A percentile compares a stretch with the other conserved stretches of the same genome.
Evolutionary conservation across 495 filamentous ascomycete genomes (phyloP).

Genomic region (Daldinia bambusicola): DNA sequence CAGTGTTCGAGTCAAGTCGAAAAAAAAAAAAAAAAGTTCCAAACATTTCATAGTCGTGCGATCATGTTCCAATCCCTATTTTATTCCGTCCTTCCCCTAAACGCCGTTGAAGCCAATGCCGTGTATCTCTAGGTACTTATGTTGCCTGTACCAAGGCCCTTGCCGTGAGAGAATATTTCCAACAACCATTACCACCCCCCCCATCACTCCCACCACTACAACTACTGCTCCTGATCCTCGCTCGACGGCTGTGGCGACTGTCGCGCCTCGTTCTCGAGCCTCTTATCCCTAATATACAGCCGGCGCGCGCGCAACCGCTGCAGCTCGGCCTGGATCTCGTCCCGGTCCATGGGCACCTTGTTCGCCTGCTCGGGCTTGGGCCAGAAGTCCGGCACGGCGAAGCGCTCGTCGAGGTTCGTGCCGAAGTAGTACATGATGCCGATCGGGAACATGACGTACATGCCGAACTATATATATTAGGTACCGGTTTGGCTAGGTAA

Average conservation of each 20-base stretch:
- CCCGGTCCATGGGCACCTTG: constrained; percentile 85
- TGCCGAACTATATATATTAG: constrained; percentile 76
- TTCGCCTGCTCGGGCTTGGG: constrained; percentile 86
- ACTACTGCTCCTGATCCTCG: constrained; percentile 35
- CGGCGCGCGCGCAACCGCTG: constrained; percentile 73
- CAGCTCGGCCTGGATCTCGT: constrained; percentile 84
- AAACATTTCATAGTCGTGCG: neutral
- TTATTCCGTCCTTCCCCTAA: constrained; percentile 13
- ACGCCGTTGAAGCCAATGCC: constrained; percentile 34
- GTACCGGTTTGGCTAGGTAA: neutral
- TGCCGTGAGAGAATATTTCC: too few species aligned
- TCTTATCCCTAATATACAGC: constrained; percentile 66
- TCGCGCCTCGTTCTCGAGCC: constrained; percentile 65
- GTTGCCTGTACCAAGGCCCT: neutral
- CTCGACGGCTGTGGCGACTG: constrained; percentile 50
- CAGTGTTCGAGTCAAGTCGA: neutral
- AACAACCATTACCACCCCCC: too few species aligned
- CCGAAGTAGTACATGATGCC: constrained; percentile 99
- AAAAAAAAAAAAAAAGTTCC: too few species aligned
- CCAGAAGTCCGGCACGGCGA: constrained; percentile 92
- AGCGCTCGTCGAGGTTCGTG: constrained; percentile 94
- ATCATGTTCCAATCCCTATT: constrained; percentile 6
- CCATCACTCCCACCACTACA: too few species aligned
- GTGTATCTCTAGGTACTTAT: neutral
- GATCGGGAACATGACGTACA: constrained; percentile 98